Percentiles rank a stretch among this genome's conserved stretches.
Conservation (phyloP, 208 protist species). For the Crithidia fasciculata region DNA sequence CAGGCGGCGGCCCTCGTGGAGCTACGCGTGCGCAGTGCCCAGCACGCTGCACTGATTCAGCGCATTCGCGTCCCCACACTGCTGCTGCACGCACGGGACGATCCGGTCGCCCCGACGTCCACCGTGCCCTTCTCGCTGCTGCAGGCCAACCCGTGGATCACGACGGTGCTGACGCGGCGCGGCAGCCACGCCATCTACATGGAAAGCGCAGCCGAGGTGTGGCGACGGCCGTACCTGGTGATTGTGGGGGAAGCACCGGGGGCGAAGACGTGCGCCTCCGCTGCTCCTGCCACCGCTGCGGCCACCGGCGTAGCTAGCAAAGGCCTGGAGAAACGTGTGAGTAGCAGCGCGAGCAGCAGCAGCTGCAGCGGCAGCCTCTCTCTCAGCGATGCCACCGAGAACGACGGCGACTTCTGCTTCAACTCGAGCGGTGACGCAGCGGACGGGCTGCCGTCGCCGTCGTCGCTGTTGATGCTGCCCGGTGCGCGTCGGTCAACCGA, state of each 20-base stretch:
- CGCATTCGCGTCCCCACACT: conserved; percentile 46
- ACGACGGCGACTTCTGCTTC: background rate
- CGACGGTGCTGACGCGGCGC: conserved; percentile 54
- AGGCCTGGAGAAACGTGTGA: background rate
- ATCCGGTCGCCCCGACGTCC: conserved; percentile 38
- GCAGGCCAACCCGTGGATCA: conserved; percentile 37
- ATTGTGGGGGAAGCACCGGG: background rate
- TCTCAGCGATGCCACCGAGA: background rate
- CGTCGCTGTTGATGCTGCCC: background rate
- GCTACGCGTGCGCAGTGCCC: conserved; percentile 33
- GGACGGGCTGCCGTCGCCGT: background rate
- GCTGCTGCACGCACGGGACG: conserved; percentile 49
- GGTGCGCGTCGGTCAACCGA: background rate
- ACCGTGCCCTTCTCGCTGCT: conserved; percentile 42
- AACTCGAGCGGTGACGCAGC: background rate
- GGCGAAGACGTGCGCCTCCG: too few relatives aligned
- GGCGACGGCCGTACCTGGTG: conserved; percentile 26
- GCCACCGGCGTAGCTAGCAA: background rate
- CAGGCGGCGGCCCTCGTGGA: conserved; percentile 37
- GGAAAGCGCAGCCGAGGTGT: conserved; percentile 28
- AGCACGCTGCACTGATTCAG: conserved; percentile 38
- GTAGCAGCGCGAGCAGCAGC: background rate
- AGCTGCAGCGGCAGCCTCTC: background rate
- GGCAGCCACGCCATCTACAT: conserved; percentile 53
- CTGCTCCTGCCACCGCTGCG: too few relatives aligned